These are phyloP conservation scores for Clitocybe nebularis DNA, from an alignment of 1,284 basidiomycete genomes.

Conservation along the genomic window DNA sequence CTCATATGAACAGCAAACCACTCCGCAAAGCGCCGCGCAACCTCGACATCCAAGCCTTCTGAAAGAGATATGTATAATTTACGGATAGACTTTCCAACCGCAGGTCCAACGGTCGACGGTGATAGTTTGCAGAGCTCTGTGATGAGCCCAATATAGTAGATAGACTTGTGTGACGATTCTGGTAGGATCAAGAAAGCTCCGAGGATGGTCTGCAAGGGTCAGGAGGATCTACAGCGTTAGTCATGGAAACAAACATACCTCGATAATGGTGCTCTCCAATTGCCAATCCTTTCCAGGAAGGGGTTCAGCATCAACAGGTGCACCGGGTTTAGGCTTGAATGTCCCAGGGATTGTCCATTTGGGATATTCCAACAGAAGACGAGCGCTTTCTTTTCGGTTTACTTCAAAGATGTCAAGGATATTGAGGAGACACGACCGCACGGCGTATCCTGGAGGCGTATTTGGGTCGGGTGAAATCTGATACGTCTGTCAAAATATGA, in stretches of 20 bases:
- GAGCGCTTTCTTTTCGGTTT: slow-evolving; percentile 93
- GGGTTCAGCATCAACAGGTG: slow-evolving; percentile 40
- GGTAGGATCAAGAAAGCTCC: slow-evolving; percentile 78
- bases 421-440: slow-evolving; percentile 79
- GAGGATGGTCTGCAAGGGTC: slow-evolving; percentile 60
- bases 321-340: slow-evolving; percentile 72
- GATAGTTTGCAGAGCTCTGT: slow-evolving; percentile 93
- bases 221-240: slow-evolving; percentile 3
- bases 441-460: slow-evolving; percentile 74
- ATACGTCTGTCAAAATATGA: slow-evolving; percentile 4
- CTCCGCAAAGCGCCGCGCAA: slow-evolving; percentile 78
- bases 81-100: slow-evolving; percentile 92
- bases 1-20: slow-evolving; percentile 98
- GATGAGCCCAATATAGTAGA: slow-evolving; percentile 88
- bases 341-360: slow-evolving; percentile 83
- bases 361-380: slow-evolving; percentile 83
- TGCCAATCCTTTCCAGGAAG: slow-evolving; percentile 66
- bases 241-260: slow-evolving; percentile 41
- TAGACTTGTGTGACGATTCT: slow-evolving; percentile 67
- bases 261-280: slow-evolving; percentile 75
- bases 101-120: slow-evolving; percentile 89
- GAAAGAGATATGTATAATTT: slow-evolving; percentile 76
- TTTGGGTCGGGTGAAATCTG: slow-evolving; percentile 76
- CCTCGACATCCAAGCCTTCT: slow-evolving; percentile 84
- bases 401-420: slow-evolving; percentile 91